Percentiles rank a stretch among this genome's conserved stretches.
phyloP scores from a whole-genome alignment of 768 basidiomycete genomes.

The Megacollybia marginata region DNA sequence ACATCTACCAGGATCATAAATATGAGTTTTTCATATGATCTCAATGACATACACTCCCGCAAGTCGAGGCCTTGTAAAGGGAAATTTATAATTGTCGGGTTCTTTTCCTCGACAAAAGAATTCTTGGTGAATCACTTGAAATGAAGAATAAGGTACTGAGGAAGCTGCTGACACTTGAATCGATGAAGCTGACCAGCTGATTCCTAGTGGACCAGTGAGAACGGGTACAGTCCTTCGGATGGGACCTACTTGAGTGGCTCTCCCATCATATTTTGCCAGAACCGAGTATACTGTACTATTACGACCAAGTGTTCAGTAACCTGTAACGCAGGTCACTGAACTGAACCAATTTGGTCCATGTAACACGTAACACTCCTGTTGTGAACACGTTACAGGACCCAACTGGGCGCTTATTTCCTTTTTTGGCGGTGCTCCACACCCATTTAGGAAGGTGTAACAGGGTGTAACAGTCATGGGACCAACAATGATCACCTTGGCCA shows the following conservation, averaged over 20 bases:
- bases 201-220: conserved; percentile 44
- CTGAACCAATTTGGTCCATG: no score
- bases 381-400: no score
- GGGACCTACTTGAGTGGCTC: conserved; percentile 67
- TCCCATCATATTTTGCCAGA: conserved; percentile 90
- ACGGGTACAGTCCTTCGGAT: not conserved
- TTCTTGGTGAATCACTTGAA: conserved; percentile 98
- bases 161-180: conserved; percentile 85
- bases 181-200: conserved; percentile 76
- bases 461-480: no score
- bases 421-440: no score
- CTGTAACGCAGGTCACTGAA: no score
- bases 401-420: no score
- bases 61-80: conserved; percentile 92
- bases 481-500: no score
- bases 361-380: no score
- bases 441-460: no score
- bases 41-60: conserved; percentile 64
- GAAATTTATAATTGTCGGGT: conserved; percentile 98
- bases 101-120: conserved; percentile 95
- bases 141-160: conserved; percentile 89
- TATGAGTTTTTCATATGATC: conserved; percentile 14
- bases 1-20: conserved; percentile 50
- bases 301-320: no score
- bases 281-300: no score